Conservation (phyloP, 129 eudicot species). For the Artemisia annua region DNA sequence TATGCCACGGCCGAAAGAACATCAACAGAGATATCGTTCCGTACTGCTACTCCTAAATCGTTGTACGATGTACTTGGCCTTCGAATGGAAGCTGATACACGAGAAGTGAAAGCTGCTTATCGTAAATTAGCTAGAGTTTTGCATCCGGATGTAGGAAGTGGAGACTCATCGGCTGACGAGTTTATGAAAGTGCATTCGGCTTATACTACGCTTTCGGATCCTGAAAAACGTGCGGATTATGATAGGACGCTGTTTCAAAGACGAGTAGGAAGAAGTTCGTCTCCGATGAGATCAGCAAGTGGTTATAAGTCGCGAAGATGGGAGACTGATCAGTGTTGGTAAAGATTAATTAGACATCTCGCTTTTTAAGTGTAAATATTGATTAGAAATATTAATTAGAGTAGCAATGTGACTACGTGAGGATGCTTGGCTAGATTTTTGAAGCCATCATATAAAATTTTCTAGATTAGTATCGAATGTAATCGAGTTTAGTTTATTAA, state of each 20-base stretch:
- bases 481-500: no score
- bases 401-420: no score
- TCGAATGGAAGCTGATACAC: constrained; percentile 18
- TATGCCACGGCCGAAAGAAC: constrained; percentile 17
- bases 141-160: constrained; percentile 31
- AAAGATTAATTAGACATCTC: background rate
- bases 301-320: constrained; percentile 5
- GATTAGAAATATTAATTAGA: no score
- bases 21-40: background rate
- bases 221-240: constrained; percentile 23
- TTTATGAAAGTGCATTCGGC: constrained; percentile 25
- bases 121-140: constrained; percentile 28
- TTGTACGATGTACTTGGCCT: constrained; percentile 30
- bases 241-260: constrained; percentile 20
- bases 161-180: constrained; percentile 16
- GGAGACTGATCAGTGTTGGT: constrained; percentile 40
- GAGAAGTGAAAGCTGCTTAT: constrained; percentile 22
- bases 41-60: background rate
- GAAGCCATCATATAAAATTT: no score
- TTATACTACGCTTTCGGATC: constrained; percentile 24
- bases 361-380: no score
- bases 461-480: no score
- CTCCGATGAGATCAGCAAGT: background rate
- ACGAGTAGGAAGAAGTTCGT: background rate
- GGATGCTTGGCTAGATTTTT: no score